Conservation (phyloP, 1,284 basidiomycete genomes). For the Erythrobasidium hasegawianum region DNA sequence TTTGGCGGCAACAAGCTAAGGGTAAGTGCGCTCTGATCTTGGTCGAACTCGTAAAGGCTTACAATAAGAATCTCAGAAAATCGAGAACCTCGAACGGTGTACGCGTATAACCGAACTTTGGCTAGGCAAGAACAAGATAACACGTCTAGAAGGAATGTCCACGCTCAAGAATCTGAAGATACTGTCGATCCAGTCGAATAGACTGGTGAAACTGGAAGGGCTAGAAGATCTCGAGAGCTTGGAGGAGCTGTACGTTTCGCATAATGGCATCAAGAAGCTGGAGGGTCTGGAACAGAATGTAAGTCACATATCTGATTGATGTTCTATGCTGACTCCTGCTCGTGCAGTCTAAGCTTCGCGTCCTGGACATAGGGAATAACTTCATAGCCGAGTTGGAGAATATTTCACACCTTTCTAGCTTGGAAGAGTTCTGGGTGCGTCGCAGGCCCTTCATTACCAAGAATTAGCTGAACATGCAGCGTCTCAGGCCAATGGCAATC, state of each 20-base stretch:
- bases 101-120: constrained; percentile 82
- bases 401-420: constrained; percentile 65
- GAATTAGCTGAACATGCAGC: not conserved
- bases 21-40: constrained; percentile 54
- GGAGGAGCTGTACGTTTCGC: constrained; percentile 89
- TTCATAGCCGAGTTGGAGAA: constrained; percentile 65
- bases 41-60: not conserved
- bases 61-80: constrained; percentile 57
- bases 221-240: constrained; percentile 52
- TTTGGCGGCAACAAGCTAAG: constrained; percentile 88
- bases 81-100: constrained; percentile 61
- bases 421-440: constrained; percentile 95
- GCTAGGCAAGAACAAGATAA: constrained; percentile 95
- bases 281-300: constrained; percentile 84
- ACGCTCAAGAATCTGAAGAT: constrained; percentile 67
- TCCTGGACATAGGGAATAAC: constrained; percentile 84
- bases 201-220: constrained; percentile 44
- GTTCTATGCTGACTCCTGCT: not conserved
- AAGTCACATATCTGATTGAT: too few species aligned
- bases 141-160: constrained; percentile 76
- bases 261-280: constrained; percentile 82
- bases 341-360: constrained; percentile 67
- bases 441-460: too few species aligned
- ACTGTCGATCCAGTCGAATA: constrained; percentile 56
- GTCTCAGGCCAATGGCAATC: constrained; percentile 79